phyloP scores from a whole-genome alignment of 2,329 filamentous ascomycete genomes.

The Aspergillus sp. region DNA sequence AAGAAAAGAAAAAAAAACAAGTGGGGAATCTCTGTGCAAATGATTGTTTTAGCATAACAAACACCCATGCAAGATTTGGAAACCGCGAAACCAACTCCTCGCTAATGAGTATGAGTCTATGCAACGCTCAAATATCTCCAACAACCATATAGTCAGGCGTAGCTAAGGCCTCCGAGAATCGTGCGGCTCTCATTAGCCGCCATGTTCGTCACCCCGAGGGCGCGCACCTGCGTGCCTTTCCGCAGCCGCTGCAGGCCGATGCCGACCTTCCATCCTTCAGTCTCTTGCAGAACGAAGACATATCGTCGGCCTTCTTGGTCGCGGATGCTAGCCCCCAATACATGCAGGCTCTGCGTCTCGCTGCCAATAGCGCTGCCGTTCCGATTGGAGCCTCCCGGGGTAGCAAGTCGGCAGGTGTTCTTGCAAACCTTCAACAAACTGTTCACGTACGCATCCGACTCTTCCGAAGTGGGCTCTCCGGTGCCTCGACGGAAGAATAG shows the following conservation, averaged over 20 bases:
- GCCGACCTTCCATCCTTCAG: constrained; percentile 63
- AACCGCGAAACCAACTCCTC: constrained; percentile 2
- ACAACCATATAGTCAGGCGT: constrained; percentile 8
- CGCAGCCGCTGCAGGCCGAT: constrained; percentile 57
- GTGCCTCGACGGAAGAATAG: constrained; percentile 47
- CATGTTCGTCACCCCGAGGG: constrained; percentile 49
- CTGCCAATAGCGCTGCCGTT: constrained; percentile 23
- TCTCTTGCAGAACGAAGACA: constrained; percentile 59
- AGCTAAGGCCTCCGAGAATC: constrained; percentile 21
- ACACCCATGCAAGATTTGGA: neutral
- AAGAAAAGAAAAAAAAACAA: constrained; percentile 3
- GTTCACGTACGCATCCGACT: constrained; percentile 64
- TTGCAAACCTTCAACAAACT: constrained; percentile 66
- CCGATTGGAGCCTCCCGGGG: constrained; percentile 39
- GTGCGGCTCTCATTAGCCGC: constrained; percentile 17
- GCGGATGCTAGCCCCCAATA: constrained; percentile 58
- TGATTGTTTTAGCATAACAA: neutral
- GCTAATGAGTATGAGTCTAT: neutral
- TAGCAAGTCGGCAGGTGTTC: constrained; percentile 57
- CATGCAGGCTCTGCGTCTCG: constrained; percentile 47
- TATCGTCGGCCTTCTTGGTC: constrained; percentile 63
- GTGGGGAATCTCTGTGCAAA: constrained; percentile 10
- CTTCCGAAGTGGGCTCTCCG: constrained; percentile 59
- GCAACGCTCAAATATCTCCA: neutral
- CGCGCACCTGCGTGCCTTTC: constrained; percentile 56